Percentiles rank a stretch among this genome's conserved stretches.
These are phyloP conservation scores for Gentiana macrophylla DNA, from an alignment of 257 asterid species.

Conservation along the genomic window DNA sequence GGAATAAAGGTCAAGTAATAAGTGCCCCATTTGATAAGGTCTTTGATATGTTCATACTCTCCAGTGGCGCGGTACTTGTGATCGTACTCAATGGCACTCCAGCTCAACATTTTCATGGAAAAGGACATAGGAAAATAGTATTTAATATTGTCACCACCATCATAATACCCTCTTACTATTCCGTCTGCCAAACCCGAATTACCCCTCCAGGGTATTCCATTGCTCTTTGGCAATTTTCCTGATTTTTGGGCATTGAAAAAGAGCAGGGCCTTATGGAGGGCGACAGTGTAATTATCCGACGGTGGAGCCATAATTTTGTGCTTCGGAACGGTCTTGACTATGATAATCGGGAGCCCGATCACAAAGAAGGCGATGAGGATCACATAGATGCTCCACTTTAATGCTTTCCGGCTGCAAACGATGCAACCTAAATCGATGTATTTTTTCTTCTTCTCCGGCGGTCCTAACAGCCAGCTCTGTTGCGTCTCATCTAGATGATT, in stretches of 20 bases:
- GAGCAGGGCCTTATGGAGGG: constrained; percentile 58
- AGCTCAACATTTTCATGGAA: too few relatives aligned
- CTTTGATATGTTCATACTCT: too few relatives aligned
- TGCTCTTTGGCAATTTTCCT: too few relatives aligned
- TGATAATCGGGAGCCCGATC: constrained; percentile 51
- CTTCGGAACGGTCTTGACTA: constrained; percentile 35
- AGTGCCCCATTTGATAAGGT: too few relatives aligned
- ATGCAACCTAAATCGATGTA: constrained; percentile 72
- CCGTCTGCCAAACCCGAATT: too few relatives aligned
- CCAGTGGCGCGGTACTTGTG: too few relatives aligned
- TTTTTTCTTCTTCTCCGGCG: constrained; percentile 58
- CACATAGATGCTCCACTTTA: constrained; percentile 36
- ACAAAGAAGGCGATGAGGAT: constrained; percentile 35
- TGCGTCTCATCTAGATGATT: constrained; percentile 66
- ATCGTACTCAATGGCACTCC: too few relatives aligned
- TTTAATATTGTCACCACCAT: too few relatives aligned
- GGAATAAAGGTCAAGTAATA: too few relatives aligned
- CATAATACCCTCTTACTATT: too few relatives aligned
- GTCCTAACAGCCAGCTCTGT: constrained; percentile 79
- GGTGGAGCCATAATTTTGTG: constrained; percentile 33
- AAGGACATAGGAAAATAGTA: too few relatives aligned
- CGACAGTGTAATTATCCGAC: constrained; percentile 59
- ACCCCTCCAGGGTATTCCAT: too few relatives aligned
- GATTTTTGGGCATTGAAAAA: constrained; percentile 93
- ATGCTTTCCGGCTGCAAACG: constrained; percentile 38